Conservation (phyloP, 768 basidiomycete genomes). For the Lentinula sp. region DNA sequence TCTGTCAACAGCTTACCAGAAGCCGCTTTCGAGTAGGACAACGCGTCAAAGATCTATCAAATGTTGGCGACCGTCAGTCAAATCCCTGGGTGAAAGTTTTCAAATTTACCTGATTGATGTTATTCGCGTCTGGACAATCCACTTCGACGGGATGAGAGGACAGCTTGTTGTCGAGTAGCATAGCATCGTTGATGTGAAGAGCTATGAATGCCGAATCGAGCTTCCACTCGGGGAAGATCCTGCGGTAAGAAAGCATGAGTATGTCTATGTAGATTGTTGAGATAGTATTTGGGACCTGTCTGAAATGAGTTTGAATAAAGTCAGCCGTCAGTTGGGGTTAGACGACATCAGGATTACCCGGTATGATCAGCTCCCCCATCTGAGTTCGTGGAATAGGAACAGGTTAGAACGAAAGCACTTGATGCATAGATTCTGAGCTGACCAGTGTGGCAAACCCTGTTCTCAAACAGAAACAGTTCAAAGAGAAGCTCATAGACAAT, state of each 20-base stretch:
- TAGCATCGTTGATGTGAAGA: slow-evolving; percentile 68
- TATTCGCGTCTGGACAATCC: slow-evolving; percentile 78
- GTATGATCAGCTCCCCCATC: slow-evolving; percentile 87
- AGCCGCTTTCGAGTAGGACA: slow-evolving; percentile 83
- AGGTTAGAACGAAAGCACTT: no score
- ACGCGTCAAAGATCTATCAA: slow-evolving; percentile 78
- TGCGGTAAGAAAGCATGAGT: slow-evolving; percentile 18
- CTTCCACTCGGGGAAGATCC: slow-evolving; percentile 83
- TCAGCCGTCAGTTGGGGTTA: slow-evolving; percentile 9
- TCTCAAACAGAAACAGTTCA: not conserved
- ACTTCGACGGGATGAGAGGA: slow-evolving; percentile 95
- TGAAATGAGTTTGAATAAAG: not conserved
- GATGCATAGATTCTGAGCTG: slow-evolving; percentile 15
- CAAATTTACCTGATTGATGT: slow-evolving; percentile 61
- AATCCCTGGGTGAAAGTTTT: no score
- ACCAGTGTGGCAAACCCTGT: slow-evolving; percentile 83
- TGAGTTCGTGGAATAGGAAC: slow-evolving; percentile 15
- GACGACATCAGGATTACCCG: slow-evolving; percentile 38
- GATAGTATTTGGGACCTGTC: not conserved
- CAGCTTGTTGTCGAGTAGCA: slow-evolving; percentile 75
- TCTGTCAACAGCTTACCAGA: slow-evolving; percentile 39
- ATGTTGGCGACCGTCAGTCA: not conserved
- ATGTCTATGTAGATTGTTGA: not conserved
- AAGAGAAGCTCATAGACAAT: not conserved
- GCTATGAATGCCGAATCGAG: slow-evolving; percentile 78